Base-by-base conservation (phyloP, 306 rosid species). In the Cicer yamashitae region DNA sequence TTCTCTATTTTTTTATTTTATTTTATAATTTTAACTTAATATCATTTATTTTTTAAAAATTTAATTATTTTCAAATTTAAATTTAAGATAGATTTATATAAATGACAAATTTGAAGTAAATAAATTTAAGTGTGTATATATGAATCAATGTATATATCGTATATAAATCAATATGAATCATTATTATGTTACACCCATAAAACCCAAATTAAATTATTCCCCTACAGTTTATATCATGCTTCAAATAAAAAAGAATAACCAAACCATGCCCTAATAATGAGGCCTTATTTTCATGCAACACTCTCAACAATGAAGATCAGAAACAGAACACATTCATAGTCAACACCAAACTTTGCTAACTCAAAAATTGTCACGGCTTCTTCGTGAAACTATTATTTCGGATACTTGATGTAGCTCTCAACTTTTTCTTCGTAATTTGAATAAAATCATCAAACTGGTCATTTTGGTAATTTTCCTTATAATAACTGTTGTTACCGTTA, bases 371-470 rank as follows among this genome's bases (percentile, higher is more conserved):
- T 25, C 61, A 52, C 1, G 5, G 44, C 25, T 46, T 46, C 52
- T 53, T 70, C 58, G 52, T 80, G 56, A 87, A 81, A 45, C 63
- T 44, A 25, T 4, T 60, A 34, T 72, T 86, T 66, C 87, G 75
- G 18, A 71, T 34, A 70, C 40, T 72, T 4, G 93, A 76, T 15
- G 82, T 18, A 15, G 77, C 68, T 70, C 82, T 79, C 63, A 84
- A 34, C 74, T 75, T 91, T 22, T 44, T 79, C 81, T 67, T 84
- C 1, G 78, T 69, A 64, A 44, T 56, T 45, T 79, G 62, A 70
- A 89, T 87, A 43, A 81, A 91, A 41, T 69, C 85, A 10, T 89
- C 78, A 73, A 86, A 84, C 9, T 81, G 75, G 11, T 87, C 88
- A n/a, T 17, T 69, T 3, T 44, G 70, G 47, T 77, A 13, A 60